Base-by-base conservation (phyloP, 768 basidiomycete genomes). In the Agrocybe chaxingu region DNA sequence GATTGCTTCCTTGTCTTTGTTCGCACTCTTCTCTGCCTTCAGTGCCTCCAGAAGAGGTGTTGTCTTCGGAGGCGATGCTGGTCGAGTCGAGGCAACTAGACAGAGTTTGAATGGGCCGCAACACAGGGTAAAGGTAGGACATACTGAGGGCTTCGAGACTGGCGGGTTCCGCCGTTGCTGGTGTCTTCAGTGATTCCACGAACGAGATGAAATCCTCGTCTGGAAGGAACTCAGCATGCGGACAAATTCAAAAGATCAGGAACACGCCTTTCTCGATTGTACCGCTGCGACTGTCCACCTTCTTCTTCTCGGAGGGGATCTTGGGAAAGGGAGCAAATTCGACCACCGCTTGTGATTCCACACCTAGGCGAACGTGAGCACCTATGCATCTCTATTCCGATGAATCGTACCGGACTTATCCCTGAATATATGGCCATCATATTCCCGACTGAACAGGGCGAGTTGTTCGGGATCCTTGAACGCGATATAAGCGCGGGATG, bases 271-370 rank as follows among this genome's bases (percentile, higher is more conserved):
- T 84, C 57, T 95, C 92, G 48, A 99, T 96, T 0, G 94, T 96
- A 0, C 81, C 91, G 57, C 85, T 86, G 18, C 92, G 75, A 33
- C 78, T 79, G 60, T 99, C 96, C 0, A 66, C 64, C 69, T 96
- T 98, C 69, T 71, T 74, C 66, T 84, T 84, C 67, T 87, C 83
- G 0, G 78, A 62, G 0, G 94, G 91, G 8, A 87, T 68, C 62
- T 93, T 97, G 66, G 93, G 94, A 55, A 87, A 91, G 4, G 94
- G 92, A 0, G 97, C 89, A 61, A 89, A 98, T 67, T 99, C 96
- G 6, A 99, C 93, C 3, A 97, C 75, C 1, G 91, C 94, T 43
- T 86, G 77, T 2, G 84, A 90, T 63, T 96, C 92, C 59, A 86
- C 87, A 11, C 96, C 96, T 96, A 57, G 4, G 16, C n/a, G 24